Evolutionary conservation across 2,329 filamentous ascomycete species (phyloP), one percentile per base, ranked within the genome.

Genomic region (Aspergillus brunneoviolaceus): DNA sequence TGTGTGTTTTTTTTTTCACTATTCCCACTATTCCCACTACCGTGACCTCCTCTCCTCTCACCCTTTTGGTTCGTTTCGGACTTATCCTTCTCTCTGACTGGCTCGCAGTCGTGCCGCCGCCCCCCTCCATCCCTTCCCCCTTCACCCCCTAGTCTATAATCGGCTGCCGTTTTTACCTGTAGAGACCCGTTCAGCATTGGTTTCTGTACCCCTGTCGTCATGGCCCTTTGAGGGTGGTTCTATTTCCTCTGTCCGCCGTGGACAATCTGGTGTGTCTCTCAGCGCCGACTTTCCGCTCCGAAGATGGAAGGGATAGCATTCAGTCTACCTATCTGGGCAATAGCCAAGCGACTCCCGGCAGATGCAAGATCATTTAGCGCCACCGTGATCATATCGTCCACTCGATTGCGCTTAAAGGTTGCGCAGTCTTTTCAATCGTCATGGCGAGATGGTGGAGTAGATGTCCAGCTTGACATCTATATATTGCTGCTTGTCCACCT

Each of bases 251-350:
- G 49, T 62, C 60, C 59, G 51, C 63, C 63, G 58, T 63, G 48
- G 39, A 59, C 60, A 63, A 58, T 62, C 56, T 62, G 57, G 62
- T 55, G 50, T 55, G 62, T 60, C 63, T 49, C 49, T 57, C 64
- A 67, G 60, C 59, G 60, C 62, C 62, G 61, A 57, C 42, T 62
- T 48, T 52, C 58, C 65, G 60, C 59, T 12, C 60, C 66, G 66
- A 66, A 68, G 62, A 69, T 69, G 67, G 67, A 69, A 65, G 65
- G 65, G 64, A 67, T 62, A 58, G 59, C 52, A 47, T 51, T 48
- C 60, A 66, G 60, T 65, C 61, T 62, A 58, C 35, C 56, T 50
- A 39, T 54, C 53, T 60, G 39, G 39, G 39, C 14, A 45, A 45
- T 45, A 16, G 39, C 61, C 64, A 63, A 60, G 64, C 65, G 63